These are phyloP conservation scores for Coccomyxa sp. DNA, from an alignment of 139 green algal genomes.

Conservation along the genomic window DNA sequence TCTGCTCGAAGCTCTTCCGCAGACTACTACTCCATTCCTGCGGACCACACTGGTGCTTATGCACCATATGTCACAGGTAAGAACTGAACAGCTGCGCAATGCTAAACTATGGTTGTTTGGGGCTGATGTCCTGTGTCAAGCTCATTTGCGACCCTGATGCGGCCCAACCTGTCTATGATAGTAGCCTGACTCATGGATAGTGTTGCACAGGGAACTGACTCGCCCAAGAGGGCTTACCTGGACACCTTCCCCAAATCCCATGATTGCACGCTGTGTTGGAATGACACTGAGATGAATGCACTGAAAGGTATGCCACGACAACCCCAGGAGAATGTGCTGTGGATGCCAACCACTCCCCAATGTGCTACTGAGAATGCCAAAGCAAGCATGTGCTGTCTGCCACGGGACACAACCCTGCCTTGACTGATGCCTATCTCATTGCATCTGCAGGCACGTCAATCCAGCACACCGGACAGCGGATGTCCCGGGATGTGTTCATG, in stretches of 20 bases:
- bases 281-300: constrained; percentile 17
- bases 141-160: too few relatives aligned
- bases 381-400: not conserved
- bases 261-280: constrained; percentile 42
- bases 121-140: not conserved
- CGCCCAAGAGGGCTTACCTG: not conserved
- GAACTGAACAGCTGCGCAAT: not conserved
- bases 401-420: not conserved
- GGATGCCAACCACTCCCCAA: too few relatives aligned
- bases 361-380: not conserved
- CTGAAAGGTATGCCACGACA: constrained; percentile 29
- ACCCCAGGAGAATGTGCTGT: too few relatives aligned
- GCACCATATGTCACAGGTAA: constrained; percentile 31
- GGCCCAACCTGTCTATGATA: too few relatives aligned
- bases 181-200: too few relatives aligned
- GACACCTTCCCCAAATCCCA: not conserved
- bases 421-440: not conserved
- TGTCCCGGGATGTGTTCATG: constrained; percentile 8
- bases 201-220: not conserved
- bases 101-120: not conserved
- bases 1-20: too few relatives aligned
- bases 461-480: not conserved
- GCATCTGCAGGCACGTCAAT: constrained; percentile 13
- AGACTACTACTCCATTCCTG: constrained; percentile 46
- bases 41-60: constrained; percentile 39